Evolutionary conservation across 805 yeast species (phyloP).

Genomic region (Candida jianshihensis): DNA sequence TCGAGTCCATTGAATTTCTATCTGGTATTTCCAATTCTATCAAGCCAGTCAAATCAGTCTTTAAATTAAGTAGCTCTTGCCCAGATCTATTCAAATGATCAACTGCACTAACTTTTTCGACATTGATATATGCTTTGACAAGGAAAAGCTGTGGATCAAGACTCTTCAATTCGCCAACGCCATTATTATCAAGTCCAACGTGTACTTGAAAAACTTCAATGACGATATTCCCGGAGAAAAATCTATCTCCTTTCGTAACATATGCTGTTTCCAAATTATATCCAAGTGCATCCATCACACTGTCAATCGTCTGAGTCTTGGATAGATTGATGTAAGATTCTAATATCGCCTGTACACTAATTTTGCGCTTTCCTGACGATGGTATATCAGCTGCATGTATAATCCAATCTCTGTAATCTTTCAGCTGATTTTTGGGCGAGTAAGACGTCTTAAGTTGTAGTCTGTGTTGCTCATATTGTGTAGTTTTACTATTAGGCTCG

Average conservation of each 20-base stretch:
- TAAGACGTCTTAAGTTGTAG: slow-evolving; percentile 14
- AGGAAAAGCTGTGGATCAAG: slow-evolving; percentile 47
- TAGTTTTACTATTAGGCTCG: slow-evolving; percentile 21
- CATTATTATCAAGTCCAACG: slow-evolving; percentile 14
- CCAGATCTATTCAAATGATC: slow-evolving; percentile 63
- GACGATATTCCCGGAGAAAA: slow-evolving; percentile 48
- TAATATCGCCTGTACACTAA: slow-evolving; percentile 58
- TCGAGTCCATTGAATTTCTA: slow-evolving; percentile 73
- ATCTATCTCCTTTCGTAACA: slow-evolving; percentile 54
- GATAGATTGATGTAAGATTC: slow-evolving; percentile 36
- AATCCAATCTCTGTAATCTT: slow-evolving; percentile 60
- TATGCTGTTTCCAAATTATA: slow-evolving; percentile 57
- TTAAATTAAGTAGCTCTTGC: slow-evolving; percentile 52
- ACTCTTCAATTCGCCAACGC: slow-evolving; percentile 23
- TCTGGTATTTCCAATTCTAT: slow-evolving; percentile 70
- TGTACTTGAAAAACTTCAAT: slow-evolving; percentile 50
- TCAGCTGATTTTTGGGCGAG: neutral
- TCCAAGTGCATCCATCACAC: slow-evolving; percentile 56
- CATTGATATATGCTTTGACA: slow-evolving; percentile 62
- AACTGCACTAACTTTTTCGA: slow-evolving; percentile 66
- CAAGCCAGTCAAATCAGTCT: slow-evolving; percentile 60
- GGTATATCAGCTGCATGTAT: too few relatives aligned
- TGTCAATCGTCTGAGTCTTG: slow-evolving; percentile 26
- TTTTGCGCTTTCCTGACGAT: slow-evolving; percentile 61
- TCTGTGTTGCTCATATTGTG: slow-evolving; percentile 21